A percentile compares a stretch with the other conserved stretches of the same genome.
Conservation (phyloP, 163 green algal species). For the Volvox carteri region DNA sequence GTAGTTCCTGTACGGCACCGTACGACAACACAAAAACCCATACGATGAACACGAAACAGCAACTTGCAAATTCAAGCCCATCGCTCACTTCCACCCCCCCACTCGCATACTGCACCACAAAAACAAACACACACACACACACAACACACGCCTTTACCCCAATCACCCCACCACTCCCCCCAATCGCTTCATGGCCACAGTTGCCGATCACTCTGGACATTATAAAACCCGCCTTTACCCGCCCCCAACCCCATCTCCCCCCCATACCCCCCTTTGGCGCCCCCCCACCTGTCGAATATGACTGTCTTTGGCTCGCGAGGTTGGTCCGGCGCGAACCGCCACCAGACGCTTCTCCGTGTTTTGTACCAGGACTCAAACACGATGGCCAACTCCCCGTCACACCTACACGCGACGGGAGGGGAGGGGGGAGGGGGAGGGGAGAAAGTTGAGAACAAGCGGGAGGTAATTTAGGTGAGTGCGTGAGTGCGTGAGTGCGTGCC, state of each 20-base stretch:
- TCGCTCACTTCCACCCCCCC: no score
- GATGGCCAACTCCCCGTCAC: slow-evolving; percentile 83
- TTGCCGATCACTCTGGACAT: no score
- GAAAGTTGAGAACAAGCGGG: not conserved
- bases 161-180: no score
- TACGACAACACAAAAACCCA: no score
- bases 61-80: no score
- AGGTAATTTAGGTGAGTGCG: not conserved
- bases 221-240: no score
- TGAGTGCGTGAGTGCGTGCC: no score
- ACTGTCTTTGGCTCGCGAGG: slow-evolving; percentile 68
- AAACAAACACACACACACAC: not conserved
- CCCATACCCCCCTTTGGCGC: no score
- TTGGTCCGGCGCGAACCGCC: slow-evolving; percentile 74
- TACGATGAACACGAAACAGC: no score
- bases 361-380: slow-evolving; percentile 85
- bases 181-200: no score
- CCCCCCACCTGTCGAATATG: slow-evolving; percentile 84
- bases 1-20: slow-evolving; percentile 80
- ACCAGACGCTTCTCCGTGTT: slow-evolving; percentile 79
- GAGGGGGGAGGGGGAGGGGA: not conserved
- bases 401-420: not conserved
- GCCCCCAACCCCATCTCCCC: no score
- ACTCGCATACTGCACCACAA: not conserved
- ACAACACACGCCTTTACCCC: no score